Percentiles rank a stretch among this genome's conserved stretches.
phyloP scores from a whole-genome alignment of 2,329 filamentous ascomycete species.

The Sporothrix pseudoabietina region DNA sequence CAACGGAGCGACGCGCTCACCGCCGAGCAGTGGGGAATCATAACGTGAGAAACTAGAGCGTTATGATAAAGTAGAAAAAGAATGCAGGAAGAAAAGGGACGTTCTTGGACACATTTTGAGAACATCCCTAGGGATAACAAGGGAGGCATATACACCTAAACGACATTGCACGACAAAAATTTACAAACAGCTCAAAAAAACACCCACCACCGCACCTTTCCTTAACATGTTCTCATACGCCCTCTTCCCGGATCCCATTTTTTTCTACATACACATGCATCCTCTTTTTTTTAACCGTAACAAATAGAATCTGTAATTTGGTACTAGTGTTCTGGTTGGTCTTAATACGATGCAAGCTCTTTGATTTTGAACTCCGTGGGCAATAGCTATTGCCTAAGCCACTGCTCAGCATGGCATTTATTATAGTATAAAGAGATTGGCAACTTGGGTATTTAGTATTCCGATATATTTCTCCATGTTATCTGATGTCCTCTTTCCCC shows the following conservation, averaged over 20 bases:
- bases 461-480: not conserved
- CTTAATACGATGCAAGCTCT: not conserved
- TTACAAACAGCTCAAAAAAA: not conserved
- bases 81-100: not conserved
- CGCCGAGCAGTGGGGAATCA: not conserved
- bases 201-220: not conserved
- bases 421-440: not conserved
- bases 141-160: not conserved
- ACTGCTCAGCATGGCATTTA: not conserved
- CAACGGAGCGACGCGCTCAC: not conserved
- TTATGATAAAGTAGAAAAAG: not conserved
- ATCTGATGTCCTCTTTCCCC: too few species aligned
- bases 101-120: not conserved
- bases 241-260: not conserved
- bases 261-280: constrained; percentile 10
- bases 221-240: not conserved
- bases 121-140: not conserved
- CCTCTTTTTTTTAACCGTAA: not conserved
- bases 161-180: constrained; percentile 14
- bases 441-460: not conserved
- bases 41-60: constrained; percentile 1
- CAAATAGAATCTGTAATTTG: constrained; percentile 24
- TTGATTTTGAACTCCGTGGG: not conserved
- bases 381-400: not conserved
- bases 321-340: not conserved